Evolutionary conservation across 495 filamentous ascomycete genomes (phyloP), one percentile per base, ranked within the genome.

Genomic region (Parachaetomium inaequale): DNA sequence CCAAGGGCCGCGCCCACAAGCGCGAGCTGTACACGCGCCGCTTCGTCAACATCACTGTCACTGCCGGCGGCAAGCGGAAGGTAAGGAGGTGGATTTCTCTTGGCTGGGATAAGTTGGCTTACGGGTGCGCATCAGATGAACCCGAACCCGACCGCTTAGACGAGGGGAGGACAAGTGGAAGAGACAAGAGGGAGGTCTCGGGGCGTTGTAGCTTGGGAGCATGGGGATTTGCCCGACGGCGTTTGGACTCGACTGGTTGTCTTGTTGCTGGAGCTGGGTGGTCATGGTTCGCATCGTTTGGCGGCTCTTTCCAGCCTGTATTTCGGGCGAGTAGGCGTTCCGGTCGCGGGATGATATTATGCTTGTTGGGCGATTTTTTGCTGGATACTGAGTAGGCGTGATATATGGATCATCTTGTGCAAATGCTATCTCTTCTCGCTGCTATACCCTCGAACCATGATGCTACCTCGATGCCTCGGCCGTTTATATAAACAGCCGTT

Each of bases 1-100:
- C 94, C 75, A 98, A 98, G 86, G 94, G 95, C 75, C 92, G 94
- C 72, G 94, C 94, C 68, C 93, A 93, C 86, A 98, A 98, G 91
- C 86, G 94, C 68, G 88, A 96, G 70, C 83, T 82, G 69, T 98
- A 98, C 84, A 98, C 92, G 66, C 89, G 94, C 74, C 92, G 95
- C 71, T 99, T 99, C 84, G 94, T 98, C 67, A 97, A 98, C 82
- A 92, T 98, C 72, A 94, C 92, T 72, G 84, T 96, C 83, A 95
- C 94, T 62, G 85, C 40, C 23, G 93, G 93, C 76, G 94, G 94
- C 77, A 99, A 98, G 93, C 84, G 95, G 77, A 98, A 98, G 93
- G 92, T 95, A 68, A 55, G 49, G 49, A 34, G n/a, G n/a, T 25
- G 17, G 26, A 31, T 7, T 45, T 15, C 8, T 5, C 5, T 29